phyloP scores from a whole-genome alignment of 2,329 filamentous ascomycete species.

The Cladosporium sp. region DNA sequence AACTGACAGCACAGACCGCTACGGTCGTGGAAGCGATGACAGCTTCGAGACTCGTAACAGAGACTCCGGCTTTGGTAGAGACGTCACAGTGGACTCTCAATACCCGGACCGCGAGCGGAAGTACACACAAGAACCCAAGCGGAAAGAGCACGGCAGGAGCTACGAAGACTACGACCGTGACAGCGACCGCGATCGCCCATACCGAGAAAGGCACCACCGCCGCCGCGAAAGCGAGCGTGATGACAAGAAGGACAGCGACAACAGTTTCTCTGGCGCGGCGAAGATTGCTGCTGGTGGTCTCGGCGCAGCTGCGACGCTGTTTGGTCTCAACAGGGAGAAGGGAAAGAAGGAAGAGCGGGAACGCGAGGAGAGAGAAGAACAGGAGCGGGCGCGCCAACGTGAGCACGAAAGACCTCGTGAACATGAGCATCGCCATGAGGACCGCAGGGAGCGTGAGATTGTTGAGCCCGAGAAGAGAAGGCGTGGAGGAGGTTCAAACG shows the following conservation, averaged over 20 bases:
- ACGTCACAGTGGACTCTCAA: slow-evolving; percentile 31
- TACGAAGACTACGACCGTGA: slow-evolving; percentile 29
- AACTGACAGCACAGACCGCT: slow-evolving; percentile 42
- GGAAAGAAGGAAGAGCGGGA: slow-evolving; percentile 28
- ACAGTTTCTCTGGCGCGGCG: slow-evolving; percentile 29
- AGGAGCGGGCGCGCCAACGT: slow-evolving; percentile 29
- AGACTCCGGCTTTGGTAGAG: slow-evolving; percentile 35
- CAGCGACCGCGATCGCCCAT: slow-evolving; percentile 32
- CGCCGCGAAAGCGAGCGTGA: slow-evolving; percentile 33
- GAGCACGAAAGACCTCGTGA: slow-evolving; percentile 26
- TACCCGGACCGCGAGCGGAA: slow-evolving; percentile 24
- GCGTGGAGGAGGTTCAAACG: slow-evolving; percentile 13
- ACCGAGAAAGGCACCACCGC: slow-evolving; percentile 30
- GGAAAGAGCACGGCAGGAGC: slow-evolving; percentile 17
- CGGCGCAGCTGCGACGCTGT: slow-evolving; percentile 35
- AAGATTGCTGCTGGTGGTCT: slow-evolving; percentile 36
- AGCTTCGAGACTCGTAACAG: slow-evolving; percentile 41
- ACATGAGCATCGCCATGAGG: slow-evolving; percentile 23
- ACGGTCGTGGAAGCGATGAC: slow-evolving; percentile 42
- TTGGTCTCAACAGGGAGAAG: slow-evolving; percentile 32
- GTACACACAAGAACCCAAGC: slow-evolving; percentile 7
- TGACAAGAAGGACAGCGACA: slow-evolving; percentile 27
- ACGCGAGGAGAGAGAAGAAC: slow-evolving; percentile 28
- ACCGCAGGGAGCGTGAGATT: slow-evolving; percentile 22
- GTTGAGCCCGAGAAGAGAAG: slow-evolving; percentile 13